A percentile compares a stretch with the other conserved stretches of the same genome.
Evolutionary conservation across 768 basidiomycete species (phyloP).

Genomic region (Fistulinella prunicolor): DNA sequence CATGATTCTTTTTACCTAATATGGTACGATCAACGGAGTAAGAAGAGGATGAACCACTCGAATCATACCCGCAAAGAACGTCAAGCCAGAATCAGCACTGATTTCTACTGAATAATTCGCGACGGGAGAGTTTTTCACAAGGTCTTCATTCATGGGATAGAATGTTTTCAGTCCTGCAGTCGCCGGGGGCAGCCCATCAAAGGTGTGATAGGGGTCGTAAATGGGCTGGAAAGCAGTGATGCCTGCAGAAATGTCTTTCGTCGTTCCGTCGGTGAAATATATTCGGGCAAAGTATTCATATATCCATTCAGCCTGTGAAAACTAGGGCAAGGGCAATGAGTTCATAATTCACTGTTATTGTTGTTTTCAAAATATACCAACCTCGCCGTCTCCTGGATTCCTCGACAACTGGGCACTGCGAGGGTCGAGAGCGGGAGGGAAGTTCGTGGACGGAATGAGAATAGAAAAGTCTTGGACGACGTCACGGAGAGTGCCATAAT

Average conservation of each 20-base stretch:
- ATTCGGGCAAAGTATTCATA: slow-evolving; percentile 20
- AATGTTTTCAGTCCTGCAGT: not conserved
- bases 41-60: not conserved
- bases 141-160: too few relatives aligned
- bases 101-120: slow-evolving; percentile 8
- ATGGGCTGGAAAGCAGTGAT: slow-evolving; percentile 16
- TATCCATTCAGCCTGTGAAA: slow-evolving; percentile 3
- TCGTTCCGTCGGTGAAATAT: slow-evolving; percentile 15
- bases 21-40: not conserved
- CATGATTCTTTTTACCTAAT: not conserved
- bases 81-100: not conserved
- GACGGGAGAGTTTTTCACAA: not conserved
- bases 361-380: not conserved
- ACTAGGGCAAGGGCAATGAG: not conserved
- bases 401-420: not conserved
- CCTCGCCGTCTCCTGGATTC: not conserved
- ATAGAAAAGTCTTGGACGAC: slow-evolving; percentile 12
- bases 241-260: slow-evolving; percentile 14
- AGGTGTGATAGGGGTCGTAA: not conserved
- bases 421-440: slow-evolving; percentile 13
- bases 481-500: not conserved
- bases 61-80: slow-evolving; percentile 1
- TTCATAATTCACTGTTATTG: not conserved
- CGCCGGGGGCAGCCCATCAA: not conserved
- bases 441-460: slow-evolving; percentile 22